Evolutionary conservation across 1,139 yeast species (phyloP).

Genomic region (Candida sp.): DNA sequence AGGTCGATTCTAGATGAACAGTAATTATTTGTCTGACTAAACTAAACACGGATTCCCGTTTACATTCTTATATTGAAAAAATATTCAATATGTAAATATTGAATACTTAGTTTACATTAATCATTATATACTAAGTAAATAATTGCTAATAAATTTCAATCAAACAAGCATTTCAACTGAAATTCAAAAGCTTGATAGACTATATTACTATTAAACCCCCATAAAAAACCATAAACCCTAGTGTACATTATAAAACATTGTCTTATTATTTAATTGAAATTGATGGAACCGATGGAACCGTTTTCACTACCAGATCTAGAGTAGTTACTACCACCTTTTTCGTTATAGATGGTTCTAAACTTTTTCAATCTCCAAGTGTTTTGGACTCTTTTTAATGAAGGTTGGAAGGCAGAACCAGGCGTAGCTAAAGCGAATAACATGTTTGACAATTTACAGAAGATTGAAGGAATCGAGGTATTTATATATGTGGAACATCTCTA

Average conservation of each 20-base stretch:
- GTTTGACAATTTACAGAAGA: slow-evolving; percentile 3
- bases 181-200: not conserved
- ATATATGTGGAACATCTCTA: too few relatives aligned
- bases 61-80: too few relatives aligned
- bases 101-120: not conserved
- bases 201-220: not conserved
- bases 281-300: not conserved
- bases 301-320: slow-evolving; percentile 1
- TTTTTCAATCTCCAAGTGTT: slow-evolving; percentile 37
- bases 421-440: slow-evolving; percentile 39
- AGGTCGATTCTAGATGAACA: too few relatives aligned
- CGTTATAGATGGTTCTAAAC: slow-evolving; percentile 24
- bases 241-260: not conserved
- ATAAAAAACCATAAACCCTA: not conserved
- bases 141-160: not conserved
- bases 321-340: slow-evolving; percentile 10
- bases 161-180: not conserved
- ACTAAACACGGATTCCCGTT: too few relatives aligned
- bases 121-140: not conserved
- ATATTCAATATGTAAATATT: too few relatives aligned
- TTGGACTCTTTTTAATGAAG: slow-evolving; percentile 30
- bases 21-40: too few relatives aligned
- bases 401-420: slow-evolving; percentile 41
- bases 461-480: not conserved
- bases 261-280: too few relatives aligned